Base-by-base conservation (phyloP, 106 monocot genomes). In the Dendrobium officinale region DNA sequence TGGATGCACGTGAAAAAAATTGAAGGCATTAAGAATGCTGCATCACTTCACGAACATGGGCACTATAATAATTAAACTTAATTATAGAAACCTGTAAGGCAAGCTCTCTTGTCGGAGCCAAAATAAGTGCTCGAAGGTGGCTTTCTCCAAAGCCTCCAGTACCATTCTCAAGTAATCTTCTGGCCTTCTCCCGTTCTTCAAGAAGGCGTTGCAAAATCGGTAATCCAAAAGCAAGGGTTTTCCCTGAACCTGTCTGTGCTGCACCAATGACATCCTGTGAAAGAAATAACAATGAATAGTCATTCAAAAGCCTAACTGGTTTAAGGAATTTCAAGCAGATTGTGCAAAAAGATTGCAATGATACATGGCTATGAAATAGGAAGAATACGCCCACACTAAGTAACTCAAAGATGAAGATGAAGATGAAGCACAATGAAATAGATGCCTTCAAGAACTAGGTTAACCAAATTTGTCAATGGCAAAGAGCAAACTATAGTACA, bases 181-280 rank as follows among this genome's bases (percentile, higher is more conserved):
- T 42, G 44, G 51, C 79, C 74, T 95, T 99, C 58, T 93, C 99
- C 37, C 77, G 68, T 79, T 99, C 95, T 80, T 95, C 95, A 78
- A 99, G 93, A 76, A 99, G 87, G 27, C 95, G 89, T 47, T 95
- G 98, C 79, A 99, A 80, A 81, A 99, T 95, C 44, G 99, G 99
- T 42, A 99, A 77, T 17, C 95, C 99, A 88, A 95, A 99, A 9
- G 99, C 99, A 82, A 99, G 93, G 42, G 99, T 99, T 83, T 99
- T 99, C 31, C 99, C 95, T 13, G 99, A 99, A 31, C 99, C 99
- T 26, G 99, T 99, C 86, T 95, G 95, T 11, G 99, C 99, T n/a
- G 99, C 99, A 90, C 99, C 99, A 85, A 99, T 90, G 11, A 97
- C 92, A 94, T 97, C 97, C 97, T 97, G 72, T 55, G 22, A 15